These are phyloP conservation scores for Lichtheimia corymbifera DNA, from an alignment of 371 early-diverging fungal genomes.

Conservation along the genomic window DNA sequence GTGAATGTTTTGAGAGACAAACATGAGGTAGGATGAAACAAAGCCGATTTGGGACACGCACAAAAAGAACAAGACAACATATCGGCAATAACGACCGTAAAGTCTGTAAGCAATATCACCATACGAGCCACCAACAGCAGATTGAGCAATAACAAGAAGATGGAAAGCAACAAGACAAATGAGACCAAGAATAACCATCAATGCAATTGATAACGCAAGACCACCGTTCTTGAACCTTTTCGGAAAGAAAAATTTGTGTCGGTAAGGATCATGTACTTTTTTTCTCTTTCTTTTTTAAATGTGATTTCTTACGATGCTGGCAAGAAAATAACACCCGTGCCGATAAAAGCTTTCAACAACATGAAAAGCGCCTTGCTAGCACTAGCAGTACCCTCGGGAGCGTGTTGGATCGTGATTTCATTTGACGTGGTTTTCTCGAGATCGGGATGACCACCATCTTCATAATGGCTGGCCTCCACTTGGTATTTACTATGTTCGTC, in stretches of 20 bases:
- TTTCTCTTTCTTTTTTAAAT: neutral
- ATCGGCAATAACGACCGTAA: slow-evolving; percentile 67
- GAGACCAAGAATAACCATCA: slow-evolving; percentile 30
- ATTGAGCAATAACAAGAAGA: slow-evolving; percentile 31
- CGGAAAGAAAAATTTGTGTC: neutral
- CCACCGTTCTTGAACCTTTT: slow-evolving; percentile 47
- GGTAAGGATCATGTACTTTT: too few species aligned
- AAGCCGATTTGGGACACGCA: slow-evolving; percentile 81
- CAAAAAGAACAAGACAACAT: slow-evolving; percentile 66
- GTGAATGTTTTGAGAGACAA: slow-evolving; percentile 80
- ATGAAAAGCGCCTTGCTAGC: slow-evolving; percentile 72
- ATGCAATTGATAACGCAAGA: slow-evolving; percentile 30
- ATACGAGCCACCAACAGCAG: slow-evolving; percentile 66
- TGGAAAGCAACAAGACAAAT: slow-evolving; percentile 35
- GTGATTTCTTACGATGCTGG: slow-evolving; percentile 58
- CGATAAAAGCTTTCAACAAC: slow-evolving; percentile 78
- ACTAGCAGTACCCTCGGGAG: slow-evolving; percentile 49
- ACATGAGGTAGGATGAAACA: slow-evolving; percentile 82
- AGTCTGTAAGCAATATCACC: slow-evolving; percentile 76
- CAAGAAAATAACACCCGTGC: slow-evolving; percentile 68
- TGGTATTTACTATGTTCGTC: slow-evolving; percentile 5
- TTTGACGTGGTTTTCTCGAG: slow-evolving; percentile 2
- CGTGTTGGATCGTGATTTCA: slow-evolving; percentile 16
- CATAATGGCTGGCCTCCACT: slow-evolving; percentile 1
- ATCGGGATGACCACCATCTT: slow-evolving; percentile 1